Conservation (phyloP, 129 eudicot species). For the Solidago caesia region DNA sequence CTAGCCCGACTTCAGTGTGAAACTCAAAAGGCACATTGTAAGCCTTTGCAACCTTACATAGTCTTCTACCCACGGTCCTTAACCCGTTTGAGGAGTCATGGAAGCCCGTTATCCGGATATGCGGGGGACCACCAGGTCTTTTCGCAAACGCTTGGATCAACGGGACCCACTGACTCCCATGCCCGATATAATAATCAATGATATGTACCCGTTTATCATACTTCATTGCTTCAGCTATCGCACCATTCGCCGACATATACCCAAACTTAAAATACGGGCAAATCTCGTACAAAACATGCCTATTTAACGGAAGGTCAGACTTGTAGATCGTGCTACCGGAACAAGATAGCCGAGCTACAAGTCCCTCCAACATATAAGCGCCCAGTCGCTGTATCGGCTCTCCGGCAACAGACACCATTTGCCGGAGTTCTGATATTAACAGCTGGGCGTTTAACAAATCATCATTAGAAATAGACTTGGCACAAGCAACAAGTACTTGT, state of each 20-base stretch:
- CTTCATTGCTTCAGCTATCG: conserved; percentile 85
- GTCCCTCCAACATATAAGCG: conserved; percentile 89
- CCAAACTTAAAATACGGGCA: conserved; percentile 88
- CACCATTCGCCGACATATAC: conserved; percentile 85
- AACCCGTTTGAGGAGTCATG: conserved; percentile 62
- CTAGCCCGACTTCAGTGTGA: conserved; percentile 35
- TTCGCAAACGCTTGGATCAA: conserved; percentile 75
- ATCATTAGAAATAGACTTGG: conserved; percentile 54
- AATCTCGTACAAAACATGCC: conserved; percentile 58
- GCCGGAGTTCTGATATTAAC: conserved; percentile 72
- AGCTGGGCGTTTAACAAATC: conserved; percentile 50
- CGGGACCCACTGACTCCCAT: conserved; percentile 92
- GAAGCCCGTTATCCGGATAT: conserved; percentile 70
- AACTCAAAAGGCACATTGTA: conserved; percentile 76
- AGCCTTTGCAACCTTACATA: conserved; percentile 53
- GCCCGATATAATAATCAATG: conserved; percentile 61
- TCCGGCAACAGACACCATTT: conserved; percentile 81
- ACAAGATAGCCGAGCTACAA: conserved; percentile 64
- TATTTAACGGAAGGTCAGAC: conserved; percentile 54
- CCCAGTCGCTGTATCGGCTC: conserved; percentile 75
- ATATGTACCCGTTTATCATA: conserved; percentile 62
- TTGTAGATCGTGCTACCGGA: conserved; percentile 78
- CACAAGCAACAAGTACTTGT: conserved; percentile 62
- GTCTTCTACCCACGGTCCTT: conserved; percentile 51
- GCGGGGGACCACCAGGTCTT: conserved; percentile 85